Evolutionary conservation across 2,329 filamentous ascomycete genomes (phyloP), one percentile per base, ranked within the genome.

Genomic region (Geosmithia putterillii): DNA sequence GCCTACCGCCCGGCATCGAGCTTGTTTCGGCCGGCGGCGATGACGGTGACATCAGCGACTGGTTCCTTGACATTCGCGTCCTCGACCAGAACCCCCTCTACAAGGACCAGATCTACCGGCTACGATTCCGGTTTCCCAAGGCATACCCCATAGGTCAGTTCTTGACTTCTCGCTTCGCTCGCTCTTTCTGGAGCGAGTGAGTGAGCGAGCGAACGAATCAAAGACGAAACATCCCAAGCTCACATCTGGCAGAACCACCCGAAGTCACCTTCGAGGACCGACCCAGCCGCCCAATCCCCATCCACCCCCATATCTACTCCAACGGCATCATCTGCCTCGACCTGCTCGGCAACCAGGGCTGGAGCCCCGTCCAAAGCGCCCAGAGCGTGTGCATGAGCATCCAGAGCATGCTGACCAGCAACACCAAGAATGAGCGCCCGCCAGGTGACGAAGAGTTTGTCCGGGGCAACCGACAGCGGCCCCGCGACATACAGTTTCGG

Each of bases 251-350:
- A 94, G 90, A 95, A 68, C 84, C 92, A 0, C 92, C 92, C 20
- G 92, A 98, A 70, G 92, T 96, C 51, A 84, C 85, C 45, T 98
- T 98, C 57, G 72, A 86, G 44, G 71, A 79, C 53, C 67, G 76
- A 43, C 61, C 76, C 28, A 69, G 74, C 52, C 74, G 78, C 38
- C 72, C 74, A 34, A 89, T 98, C 54, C 92, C 92, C 1, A 89
- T 95, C 61, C 92, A 98, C 57, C 92, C 92, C 3, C 92, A 98
- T 66, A 86, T 98, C 62, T 98, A 98, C 69, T 92, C 85, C 53
- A 98, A 98, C 63, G 92, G 92, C 53, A 95, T 96, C 61, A 98
- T 98, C 58, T 98, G 92, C 57, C 82, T 98, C 41, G 92, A 98
- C 54, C 76, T 98, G 2, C 79, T 98, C 8, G 87, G 87, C 42